Base-by-base conservation (phyloP, 2,329 filamentous ascomycete genomes). In the Beauveria asiatica region DNA sequence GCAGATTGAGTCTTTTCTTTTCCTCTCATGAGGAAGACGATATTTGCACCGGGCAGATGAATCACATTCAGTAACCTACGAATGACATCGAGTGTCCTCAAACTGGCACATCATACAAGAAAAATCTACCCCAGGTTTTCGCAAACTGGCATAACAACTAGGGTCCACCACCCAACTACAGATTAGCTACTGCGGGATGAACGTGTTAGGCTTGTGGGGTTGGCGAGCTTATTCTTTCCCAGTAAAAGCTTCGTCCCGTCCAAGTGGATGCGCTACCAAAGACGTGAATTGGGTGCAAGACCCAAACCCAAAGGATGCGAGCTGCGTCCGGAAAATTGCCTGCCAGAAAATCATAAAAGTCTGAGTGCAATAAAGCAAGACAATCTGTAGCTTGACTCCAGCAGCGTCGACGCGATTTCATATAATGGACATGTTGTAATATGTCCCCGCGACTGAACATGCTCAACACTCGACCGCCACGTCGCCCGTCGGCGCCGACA, bases 401-500 rank as follows among this genome's bases (percentile, higher is more conserved):
- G 33, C 13, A 37, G 33, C 2, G 33, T 37, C 33, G 33, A 37
- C 1, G 16, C 16, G 13, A 37, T 37, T 16, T 16, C 33, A 16
- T 37, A 13, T 37, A 16, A 16, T 37, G 11, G 11, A 5, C 13
- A 37, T 37, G 0, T 37, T 4, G 5, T 37, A 6, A 16, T 37
- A 37, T 4, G 33, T 6, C 33, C 11, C 33, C 33, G 33, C 33
- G 5, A 37, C 33, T 37, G 33, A 37, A 16, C 5, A 37, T 5
- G 0, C 33, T 50, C 41, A 61, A n/a, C 48, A 54, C 30, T 61
- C 46, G 2, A 53, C 27, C 1, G 54, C 54, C 1, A 23, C 67
- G 62, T 84, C 80, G 9, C 78, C 79, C 17, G 70, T 70, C 1
- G 85, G 85, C 65, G 83, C 74, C 23, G 76, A 77, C 19, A 85